Percentiles rank a stretch among this genome's conserved stretches.
phyloP scores from a whole-genome alignment of 768 basidiomycete species.

The Ramaria sp. region DNA sequence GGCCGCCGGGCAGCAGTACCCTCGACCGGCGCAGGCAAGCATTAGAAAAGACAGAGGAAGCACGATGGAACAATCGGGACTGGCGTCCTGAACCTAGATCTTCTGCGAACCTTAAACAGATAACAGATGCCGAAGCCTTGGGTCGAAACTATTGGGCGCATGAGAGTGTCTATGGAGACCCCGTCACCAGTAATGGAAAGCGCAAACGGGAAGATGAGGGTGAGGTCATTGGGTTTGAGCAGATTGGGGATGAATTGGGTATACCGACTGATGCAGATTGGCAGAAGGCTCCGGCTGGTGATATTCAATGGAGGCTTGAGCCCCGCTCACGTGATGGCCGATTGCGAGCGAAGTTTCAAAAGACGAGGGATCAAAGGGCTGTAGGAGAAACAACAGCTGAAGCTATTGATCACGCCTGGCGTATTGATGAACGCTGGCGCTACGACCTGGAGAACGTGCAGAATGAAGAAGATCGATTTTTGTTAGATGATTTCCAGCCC shows the following conservation, averaged over 20 bases:
- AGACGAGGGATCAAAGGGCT: slow-evolving; percentile 7
- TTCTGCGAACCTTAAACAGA: background rate
- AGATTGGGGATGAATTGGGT: background rate
- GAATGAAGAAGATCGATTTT: slow-evolving; percentile 46
- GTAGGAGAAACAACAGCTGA: slow-evolving; percentile 13
- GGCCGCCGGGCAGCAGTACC: background rate
- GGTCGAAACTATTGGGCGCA: background rate
- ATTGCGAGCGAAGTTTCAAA: background rate
- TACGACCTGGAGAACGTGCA: slow-evolving; percentile 53
- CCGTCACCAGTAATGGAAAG: background rate
- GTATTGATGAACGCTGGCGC: slow-evolving; percentile 51
- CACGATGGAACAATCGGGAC: background rate
- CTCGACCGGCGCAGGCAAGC: background rate
- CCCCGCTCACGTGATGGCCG: background rate
- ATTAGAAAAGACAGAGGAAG: background rate
- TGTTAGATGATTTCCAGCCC: slow-evolving; percentile 61
- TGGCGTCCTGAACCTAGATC: background rate
- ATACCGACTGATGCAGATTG: background rate
- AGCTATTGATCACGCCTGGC: slow-evolving; percentile 29
- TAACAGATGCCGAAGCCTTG: background rate
- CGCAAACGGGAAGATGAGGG: background rate
- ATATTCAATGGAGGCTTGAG: slow-evolving; percentile 7
- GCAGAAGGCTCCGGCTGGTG: background rate
- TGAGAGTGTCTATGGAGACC: background rate
- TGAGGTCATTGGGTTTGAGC: background rate